Evolutionary conservation across 2,329 filamentous ascomycete species (phyloP), one percentile per base, ranked within the genome.

Genomic region (Microdochium nivale): DNA sequence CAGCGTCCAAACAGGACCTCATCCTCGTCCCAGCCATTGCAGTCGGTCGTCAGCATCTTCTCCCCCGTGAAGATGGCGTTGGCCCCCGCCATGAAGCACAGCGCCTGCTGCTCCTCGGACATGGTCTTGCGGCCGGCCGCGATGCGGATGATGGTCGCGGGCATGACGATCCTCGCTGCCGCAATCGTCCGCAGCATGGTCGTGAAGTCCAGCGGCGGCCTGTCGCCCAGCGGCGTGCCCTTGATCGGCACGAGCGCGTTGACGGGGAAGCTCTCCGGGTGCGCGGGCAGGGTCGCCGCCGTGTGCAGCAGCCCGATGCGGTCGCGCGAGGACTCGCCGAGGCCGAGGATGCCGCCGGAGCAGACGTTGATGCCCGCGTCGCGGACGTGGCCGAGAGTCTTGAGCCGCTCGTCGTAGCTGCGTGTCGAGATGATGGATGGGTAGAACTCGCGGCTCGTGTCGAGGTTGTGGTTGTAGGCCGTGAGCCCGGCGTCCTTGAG

Each of bases 31-130:
- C 88, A 96, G 27, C 89, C 88, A 59, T 89, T 91, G 65, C 89
- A 95, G 52, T 90, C 88, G 0, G 90, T 96, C 3, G 90, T 96
- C 70, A 95, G 68, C 90, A 96, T 95, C 77, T 92, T 95, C 73
- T 96, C 90, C 9, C 90, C 90, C 0, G 90, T 96, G 65, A 96
- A 96, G 32, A 96, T 86, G n/a, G 90, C 90, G 61, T 96, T 96
- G 1, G 90, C 90, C 14, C 90, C 90, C 0, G 90, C 89, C 80
- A 88, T 85, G 72, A 95, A 96, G 69, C 90, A 95, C 58, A 92
- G 67, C 14, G 89, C 84, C 71, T 96, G 90, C 73, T 95, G 86
- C 70, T 94, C 89, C 71, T 96, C 90, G 3, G 81, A 79, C 80
- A 96, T 86, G 13, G 84, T 88, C 65, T 88, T 90, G 47, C 90